Percentiles rank a stretch among this genome's conserved stretches.
Conservation (phyloP, 2,329 filamentous ascomycete genomes). For the Monascus ruber region DNA sequence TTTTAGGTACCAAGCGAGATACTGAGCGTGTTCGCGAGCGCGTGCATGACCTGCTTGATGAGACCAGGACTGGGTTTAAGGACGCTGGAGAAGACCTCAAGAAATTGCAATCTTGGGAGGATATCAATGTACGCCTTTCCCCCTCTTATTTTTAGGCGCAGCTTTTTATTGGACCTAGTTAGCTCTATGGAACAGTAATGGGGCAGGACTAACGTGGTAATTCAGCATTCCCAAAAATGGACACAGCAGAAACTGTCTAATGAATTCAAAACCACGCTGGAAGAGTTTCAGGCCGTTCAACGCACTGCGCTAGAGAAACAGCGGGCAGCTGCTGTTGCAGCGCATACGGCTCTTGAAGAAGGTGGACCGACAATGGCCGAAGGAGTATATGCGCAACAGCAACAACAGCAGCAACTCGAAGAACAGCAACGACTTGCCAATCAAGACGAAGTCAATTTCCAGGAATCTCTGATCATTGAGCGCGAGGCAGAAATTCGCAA, state of each 20-base stretch:
- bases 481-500: conserved; percentile 94
- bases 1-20: conserved; percentile 82
- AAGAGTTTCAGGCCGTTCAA: conserved; percentile 89
- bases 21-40: conserved; percentile 83
- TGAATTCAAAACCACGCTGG: conserved; percentile 79
- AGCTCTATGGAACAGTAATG: conserved; percentile 1
- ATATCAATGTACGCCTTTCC: conserved; percentile 54
- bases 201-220: not conserved
- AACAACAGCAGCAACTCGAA: conserved; percentile 62
- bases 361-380: conserved; percentile 15
- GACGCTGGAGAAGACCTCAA: conserved; percentile 89
- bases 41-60: conserved; percentile 76
- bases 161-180: too few relatives aligned
- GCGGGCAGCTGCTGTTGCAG: conserved; percentile 71
- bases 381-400: conserved; percentile 42
- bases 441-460: conserved; percentile 94
- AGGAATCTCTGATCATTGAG: conserved; percentile 89
- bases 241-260: conserved; percentile 89
- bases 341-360: conserved; percentile 66
- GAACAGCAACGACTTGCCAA: conserved; percentile 71
- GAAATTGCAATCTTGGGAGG: conserved; percentile 77
- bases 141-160: not conserved
- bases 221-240: conserved; percentile 84
- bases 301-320: conserved; percentile 85
- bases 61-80: conserved; percentile 77